Conservation (phyloP, 2,329 filamentous ascomycete species). For the Pseudogymnoascus sp. region DNA sequence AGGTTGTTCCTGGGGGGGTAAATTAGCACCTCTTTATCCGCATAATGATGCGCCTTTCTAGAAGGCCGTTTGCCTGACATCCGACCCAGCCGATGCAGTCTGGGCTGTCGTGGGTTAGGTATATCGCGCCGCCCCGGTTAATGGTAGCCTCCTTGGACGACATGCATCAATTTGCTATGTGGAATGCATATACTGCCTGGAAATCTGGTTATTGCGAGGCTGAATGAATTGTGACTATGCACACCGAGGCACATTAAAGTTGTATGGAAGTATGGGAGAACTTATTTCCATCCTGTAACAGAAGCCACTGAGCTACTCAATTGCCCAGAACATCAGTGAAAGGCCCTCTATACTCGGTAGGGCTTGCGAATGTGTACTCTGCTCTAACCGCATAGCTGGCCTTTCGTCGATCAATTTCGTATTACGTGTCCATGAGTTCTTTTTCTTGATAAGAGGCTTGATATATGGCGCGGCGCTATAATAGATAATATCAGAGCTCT, state of each 20-base stretch:
- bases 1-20: background rate
- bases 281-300: background rate
- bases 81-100: slow-evolving; percentile 6
- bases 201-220: background rate
- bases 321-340: background rate
- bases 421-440: background rate
- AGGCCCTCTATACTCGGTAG: background rate
- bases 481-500: background rate
- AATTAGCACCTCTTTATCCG: background rate
- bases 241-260: background rate
- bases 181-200: background rate
- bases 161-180: slow-evolving; percentile 1
- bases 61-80: slow-evolving; percentile 3
- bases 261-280: background rate
- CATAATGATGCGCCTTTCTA: slow-evolving; percentile 3
- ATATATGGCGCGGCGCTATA: background rate
- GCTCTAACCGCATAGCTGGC: background rate
- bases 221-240: background rate
- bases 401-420: background rate
- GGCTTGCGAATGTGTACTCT: background rate
- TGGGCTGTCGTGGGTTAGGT: slow-evolving; percentile 5
- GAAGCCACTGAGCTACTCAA: background rate
- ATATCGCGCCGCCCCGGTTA: background rate
- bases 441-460: background rate
- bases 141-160: slow-evolving; percentile 1